phyloP scores from a whole-genome alignment of 257 asterid genomes.

The Solanum appendiculatum region DNA sequence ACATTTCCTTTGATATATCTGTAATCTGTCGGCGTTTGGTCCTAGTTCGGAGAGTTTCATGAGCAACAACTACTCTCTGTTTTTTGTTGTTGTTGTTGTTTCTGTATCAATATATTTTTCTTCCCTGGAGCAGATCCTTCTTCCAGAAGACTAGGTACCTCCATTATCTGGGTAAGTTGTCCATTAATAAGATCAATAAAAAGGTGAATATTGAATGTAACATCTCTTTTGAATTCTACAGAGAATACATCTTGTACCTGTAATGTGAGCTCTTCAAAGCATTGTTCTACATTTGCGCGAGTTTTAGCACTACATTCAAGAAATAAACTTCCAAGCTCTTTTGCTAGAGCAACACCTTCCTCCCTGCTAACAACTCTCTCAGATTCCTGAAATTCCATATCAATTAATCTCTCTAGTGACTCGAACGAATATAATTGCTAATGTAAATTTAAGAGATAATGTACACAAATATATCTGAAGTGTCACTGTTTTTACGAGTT shows the following conservation, averaged over 20 bases:
- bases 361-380: constrained; percentile 50
- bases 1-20: not conserved
- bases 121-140: constrained; percentile 60
- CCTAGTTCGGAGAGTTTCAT: constrained; percentile 12
- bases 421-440: not conserved
- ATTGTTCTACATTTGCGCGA: constrained; percentile 44
- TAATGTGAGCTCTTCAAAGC: constrained; percentile 49
- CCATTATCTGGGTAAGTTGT: constrained; percentile 54
- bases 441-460: too few species aligned
- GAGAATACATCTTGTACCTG: constrained; percentile 23
- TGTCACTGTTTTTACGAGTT: too few species aligned
- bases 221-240: not conserved
- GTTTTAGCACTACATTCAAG: constrained; percentile 60
- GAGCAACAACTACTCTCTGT: constrained; percentile 51
- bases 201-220: not conserved
- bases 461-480: too few species aligned
- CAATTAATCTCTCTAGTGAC: not conserved
- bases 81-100: constrained; percentile 58
- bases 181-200: not conserved
- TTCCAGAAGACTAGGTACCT: constrained; percentile 78
- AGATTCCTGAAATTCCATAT: constrained; percentile 32
- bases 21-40: not conserved
- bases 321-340: constrained; percentile 53
- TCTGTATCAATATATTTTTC: constrained; percentile 70
- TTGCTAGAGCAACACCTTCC: constrained; percentile 48